Evolutionary conservation across 129 eudicot genomes (phyloP).

Genomic region (Lactuca sativa): DNA sequence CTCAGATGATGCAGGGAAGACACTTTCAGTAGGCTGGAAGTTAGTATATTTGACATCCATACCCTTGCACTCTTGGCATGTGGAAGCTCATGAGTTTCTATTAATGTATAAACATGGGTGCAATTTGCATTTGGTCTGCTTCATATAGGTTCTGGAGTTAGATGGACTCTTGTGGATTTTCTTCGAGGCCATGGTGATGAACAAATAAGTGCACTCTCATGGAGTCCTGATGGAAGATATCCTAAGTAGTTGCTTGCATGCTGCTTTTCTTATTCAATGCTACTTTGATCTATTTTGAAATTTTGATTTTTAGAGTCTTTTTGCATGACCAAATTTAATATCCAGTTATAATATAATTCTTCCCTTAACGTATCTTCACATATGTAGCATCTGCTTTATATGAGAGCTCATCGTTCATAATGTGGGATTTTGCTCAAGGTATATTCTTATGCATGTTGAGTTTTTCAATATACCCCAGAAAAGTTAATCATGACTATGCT

Average conservation of each 20-base stretch:
- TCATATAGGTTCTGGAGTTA: background rate
- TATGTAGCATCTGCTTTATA: constrained; percentile 92
- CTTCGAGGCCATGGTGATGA: too few species aligned
- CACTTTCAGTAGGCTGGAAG: constrained; percentile 96
- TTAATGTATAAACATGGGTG: constrained; percentile 56
- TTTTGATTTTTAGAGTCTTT: background rate
- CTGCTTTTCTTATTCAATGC: too few species aligned
- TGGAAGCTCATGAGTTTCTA: background rate
- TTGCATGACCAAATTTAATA: background rate
- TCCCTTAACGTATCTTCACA: constrained; percentile 64
- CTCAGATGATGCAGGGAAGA: constrained; percentile 54
- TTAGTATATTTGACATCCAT: constrained; percentile 27
- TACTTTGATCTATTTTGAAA: constrained; percentile 12
- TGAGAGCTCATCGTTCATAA: constrained; percentile 85
- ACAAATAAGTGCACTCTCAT: too few species aligned
- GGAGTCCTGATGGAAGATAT: too few species aligned
- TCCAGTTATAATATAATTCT: constrained; percentile 7
- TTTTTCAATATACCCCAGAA: background rate
- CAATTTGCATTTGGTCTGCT: constrained; percentile 58
- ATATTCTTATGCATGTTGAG: constrained; percentile 6
- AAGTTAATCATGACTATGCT: constrained; percentile 1
- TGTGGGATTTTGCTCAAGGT: constrained; percentile 99
- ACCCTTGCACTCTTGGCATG: background rate
- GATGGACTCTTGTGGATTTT: too few species aligned
- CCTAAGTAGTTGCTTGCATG: too few species aligned